These are phyloP conservation scores for Calamus simplicifolius DNA, from an alignment of 176 grass and related monocot species.

Conservation along the genomic window DNA sequence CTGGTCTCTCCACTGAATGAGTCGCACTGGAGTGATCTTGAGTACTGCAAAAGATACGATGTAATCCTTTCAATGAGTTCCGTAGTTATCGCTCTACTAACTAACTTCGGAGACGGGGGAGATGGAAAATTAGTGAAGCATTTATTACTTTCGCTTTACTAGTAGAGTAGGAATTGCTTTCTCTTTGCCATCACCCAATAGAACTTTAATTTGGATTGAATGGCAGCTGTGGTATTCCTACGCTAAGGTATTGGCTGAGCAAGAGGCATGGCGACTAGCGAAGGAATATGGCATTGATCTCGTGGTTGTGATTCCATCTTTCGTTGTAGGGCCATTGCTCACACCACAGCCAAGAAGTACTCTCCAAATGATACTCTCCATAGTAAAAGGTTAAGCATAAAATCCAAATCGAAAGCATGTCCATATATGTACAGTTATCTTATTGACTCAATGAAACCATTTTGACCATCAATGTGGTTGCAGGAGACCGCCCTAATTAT, in stretches of 20 bases:
- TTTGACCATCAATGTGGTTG: background rate
- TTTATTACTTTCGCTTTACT: no score
- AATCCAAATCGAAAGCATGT: no score
- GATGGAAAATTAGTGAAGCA: background rate
- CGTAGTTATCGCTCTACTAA: no score
- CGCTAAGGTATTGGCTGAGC: conserved; percentile 73
- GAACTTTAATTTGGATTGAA: background rate
- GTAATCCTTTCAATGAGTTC: conserved; percentile 5
- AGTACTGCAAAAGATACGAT: conserved; percentile 59
- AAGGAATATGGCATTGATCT: conserved; percentile 43
- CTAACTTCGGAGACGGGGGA: no score
- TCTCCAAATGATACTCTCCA: conserved; percentile 36
- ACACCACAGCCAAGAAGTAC: conserved; percentile 42
- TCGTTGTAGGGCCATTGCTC: conserved; percentile 56
- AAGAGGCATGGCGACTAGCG: conserved; percentile 72
- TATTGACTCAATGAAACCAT: no score
- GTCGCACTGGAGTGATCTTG: conserved; percentile 64
- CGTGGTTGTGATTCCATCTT: conserved; percentile 81
- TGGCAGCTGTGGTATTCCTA: conserved; percentile 83
- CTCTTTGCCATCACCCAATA: no score
- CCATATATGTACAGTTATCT: no score
- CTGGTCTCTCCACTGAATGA: conserved; percentile 41
- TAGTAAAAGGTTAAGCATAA: conserved; percentile 35
- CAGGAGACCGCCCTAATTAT: conserved; percentile 37
- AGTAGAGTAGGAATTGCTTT: no score